Percentiles rank a stretch among this genome's conserved stretches.
These are phyloP conservation scores for Aschersonia sp. DNA, from an alignment of 2,329 filamentous ascomycete genomes.

Conservation along the genomic window DNA sequence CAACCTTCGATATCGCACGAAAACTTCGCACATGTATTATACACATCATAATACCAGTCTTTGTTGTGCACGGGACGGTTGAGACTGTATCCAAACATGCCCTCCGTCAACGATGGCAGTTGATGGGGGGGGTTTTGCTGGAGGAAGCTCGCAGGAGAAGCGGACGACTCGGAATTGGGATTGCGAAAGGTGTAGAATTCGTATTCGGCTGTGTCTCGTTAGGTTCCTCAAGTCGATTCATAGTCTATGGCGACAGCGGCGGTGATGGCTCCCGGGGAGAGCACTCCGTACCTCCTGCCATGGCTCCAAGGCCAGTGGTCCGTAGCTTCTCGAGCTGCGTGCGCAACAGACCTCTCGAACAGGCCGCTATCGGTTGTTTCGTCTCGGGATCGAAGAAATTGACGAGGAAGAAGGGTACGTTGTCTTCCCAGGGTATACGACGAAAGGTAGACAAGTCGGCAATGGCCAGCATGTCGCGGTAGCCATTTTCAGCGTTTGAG, in stretches of 20 bases:
- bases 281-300: conserved; percentile 52
- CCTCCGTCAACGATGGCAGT: conserved; percentile 73
- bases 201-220: conserved; percentile 55
- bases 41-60: conserved; percentile 83
- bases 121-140: conserved; percentile 55
- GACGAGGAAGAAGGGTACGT: conserved; percentile 74
- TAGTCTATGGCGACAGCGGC: not conserved
- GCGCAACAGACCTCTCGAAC: conserved; percentile 63
- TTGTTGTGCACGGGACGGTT: conserved; percentile 80
- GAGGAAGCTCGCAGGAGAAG: conserved; percentile 61
- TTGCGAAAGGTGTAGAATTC: conserved; percentile 86
- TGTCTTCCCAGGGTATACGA: conserved; percentile 80
- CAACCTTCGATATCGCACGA: conserved; percentile 77
- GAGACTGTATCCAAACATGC: conserved; percentile 92
- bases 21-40: conserved; percentile 65
- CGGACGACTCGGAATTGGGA: conserved; percentile 35
- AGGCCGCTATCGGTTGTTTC: conserved; percentile 55
- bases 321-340: conserved; percentile 54
- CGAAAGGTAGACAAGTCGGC: conserved; percentile 67
- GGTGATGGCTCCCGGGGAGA: too few relatives aligned
- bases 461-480: conserved; percentile 70
- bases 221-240: not conserved
- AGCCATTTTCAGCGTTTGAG: conserved; percentile 84
- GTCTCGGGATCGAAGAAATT: conserved; percentile 75
- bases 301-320: conserved; percentile 43